Base-by-base conservation (phyloP, 495 filamentous ascomycete species). In the Hamigera avellanea region DNA sequence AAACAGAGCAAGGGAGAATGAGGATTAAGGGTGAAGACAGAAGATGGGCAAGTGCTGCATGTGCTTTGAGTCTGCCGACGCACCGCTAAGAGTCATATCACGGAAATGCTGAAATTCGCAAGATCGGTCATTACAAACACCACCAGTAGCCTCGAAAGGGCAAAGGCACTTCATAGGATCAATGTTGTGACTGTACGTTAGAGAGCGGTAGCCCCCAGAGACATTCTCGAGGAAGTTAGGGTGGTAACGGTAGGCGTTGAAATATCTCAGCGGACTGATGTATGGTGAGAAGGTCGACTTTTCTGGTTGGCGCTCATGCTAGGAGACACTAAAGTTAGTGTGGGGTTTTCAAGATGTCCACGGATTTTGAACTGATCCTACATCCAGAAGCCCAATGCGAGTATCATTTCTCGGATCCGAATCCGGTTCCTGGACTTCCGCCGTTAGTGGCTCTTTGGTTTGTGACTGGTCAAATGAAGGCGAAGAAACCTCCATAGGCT, bases 121-220 rank as follows among this genome's bases (percentile, higher is more conserved):
- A 26, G 65, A 67, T 13, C 59, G 56, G 48, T 86, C 76, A 42
- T 88, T 84, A 59, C 91, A 98, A 36, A 73, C 66, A 34, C 84
- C 80, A 21, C 79, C 81, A 23, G 67, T 63, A 42, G 81, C 54
- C 50, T 93, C 86, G 48, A 68, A 80, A 1, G 67, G 76, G 55
- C 91, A 96, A 14, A 96, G 39, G 33, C 69, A 71, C 42, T 69
- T 78, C 44, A 73, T 67, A 6, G 81, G 62, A 50, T 95, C 72
- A 54, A 96, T 89, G 37, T 74, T 75, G 57, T 89, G 78, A 55
- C 85, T 95, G 64, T 88, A 96, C 30, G 85, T 95, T 70, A 93
- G 65, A 43, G 93, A 96, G 56, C 78, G 79, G 53, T 85, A 78
- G 35, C 87, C 88, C 47, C 75, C 77, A 36, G 78, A 52, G 42